phyloP scores from a whole-genome alignment of 2,329 filamentous ascomycete genomes.

The Sordariomycetes sp. region DNA sequence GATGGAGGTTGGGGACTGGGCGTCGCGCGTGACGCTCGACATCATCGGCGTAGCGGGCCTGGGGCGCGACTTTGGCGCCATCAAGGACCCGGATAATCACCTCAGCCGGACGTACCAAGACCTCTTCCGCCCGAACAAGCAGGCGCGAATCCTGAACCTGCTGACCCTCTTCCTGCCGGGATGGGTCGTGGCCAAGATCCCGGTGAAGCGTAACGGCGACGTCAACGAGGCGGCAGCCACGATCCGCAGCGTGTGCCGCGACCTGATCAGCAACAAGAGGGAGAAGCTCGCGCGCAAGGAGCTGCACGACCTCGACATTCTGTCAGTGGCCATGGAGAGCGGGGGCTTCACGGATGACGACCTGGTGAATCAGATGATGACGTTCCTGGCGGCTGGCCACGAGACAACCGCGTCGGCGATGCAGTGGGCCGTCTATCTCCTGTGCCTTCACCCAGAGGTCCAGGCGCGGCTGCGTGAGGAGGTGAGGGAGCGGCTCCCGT shows the following conservation, averaged over 20 bases:
- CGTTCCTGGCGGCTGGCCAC: constrained; percentile 30
- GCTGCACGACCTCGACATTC: constrained; percentile 46
- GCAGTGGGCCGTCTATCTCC: constrained; percentile 25
- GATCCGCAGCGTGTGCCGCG: constrained; percentile 13
- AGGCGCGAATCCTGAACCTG: constrained; percentile 41
- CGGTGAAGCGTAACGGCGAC: constrained; percentile 57
- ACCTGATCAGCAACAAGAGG: constrained; percentile 61
- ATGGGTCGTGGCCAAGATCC: constrained; percentile 43
- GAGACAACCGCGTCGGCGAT: constrained; percentile 27
- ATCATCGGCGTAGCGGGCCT: constrained; percentile 64
- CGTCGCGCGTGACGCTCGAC: constrained; percentile 56
- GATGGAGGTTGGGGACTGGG: constrained; percentile 49
- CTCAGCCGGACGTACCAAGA: constrained; percentile 43
- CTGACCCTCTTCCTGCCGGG: constrained; percentile 48
- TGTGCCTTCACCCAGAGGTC: constrained; percentile 32
- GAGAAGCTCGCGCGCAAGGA: constrained; percentile 27
- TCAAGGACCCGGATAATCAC: constrained; percentile 43
- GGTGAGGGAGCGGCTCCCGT: constrained; percentile 46
- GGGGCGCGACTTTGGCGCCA: constrained; percentile 56
- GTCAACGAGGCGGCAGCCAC: constrained; percentile 21
- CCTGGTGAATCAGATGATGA: constrained; percentile 83
- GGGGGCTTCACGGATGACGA: constrained; percentile 66
- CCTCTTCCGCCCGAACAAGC: constrained; percentile 37
- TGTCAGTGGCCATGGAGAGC: constrained; percentile 66
- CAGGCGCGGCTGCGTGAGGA: constrained; percentile 57